Evolutionary conservation across 345 rosid genomes (phyloP).

Genomic region (Citrus maxima): DNA sequence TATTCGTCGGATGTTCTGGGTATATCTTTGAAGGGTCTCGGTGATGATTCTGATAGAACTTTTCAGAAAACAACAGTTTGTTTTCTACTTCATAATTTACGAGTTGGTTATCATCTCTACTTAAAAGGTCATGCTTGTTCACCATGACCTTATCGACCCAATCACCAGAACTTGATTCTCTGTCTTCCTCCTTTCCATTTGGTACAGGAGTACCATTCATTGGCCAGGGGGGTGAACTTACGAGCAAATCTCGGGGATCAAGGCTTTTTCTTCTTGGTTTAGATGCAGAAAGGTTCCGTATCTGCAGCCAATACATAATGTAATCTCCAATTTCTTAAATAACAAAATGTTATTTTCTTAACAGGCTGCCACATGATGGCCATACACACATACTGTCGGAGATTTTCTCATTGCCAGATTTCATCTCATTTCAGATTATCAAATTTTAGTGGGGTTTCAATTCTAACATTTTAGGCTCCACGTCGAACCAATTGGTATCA

Average conservation of each 20-base stretch:
- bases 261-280: conserved; percentile 59
- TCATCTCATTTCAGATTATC: neutral
- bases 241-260: conserved; percentile 63
- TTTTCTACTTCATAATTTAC: conserved; percentile 36
- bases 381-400: neutral
- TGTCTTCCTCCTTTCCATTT: conserved; percentile 48
- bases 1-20: conserved; percentile 30
- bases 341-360: neutral
- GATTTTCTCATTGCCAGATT: neutral
- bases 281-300: conserved; percentile 36
- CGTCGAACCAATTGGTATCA: neutral
- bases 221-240: conserved; percentile 63
- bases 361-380: neutral
- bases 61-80: conserved; percentile 30
- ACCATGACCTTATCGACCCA: conserved; percentile 73
- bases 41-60: conserved; percentile 17
- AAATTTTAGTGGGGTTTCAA: neutral
- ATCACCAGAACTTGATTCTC: conserved; percentile 53
- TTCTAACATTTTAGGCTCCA: neutral
- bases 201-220: conserved; percentile 38
- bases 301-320: conserved; percentile 16
- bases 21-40: conserved; percentile 37
- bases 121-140: conserved; percentile 41
- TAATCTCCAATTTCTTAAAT: neutral
- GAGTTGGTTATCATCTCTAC: conserved; percentile 35